These are phyloP conservation scores for Plasmodium knowlesi DNA, from an alignment of 169 alveolate genomes.

Conservation along the genomic window DNA sequence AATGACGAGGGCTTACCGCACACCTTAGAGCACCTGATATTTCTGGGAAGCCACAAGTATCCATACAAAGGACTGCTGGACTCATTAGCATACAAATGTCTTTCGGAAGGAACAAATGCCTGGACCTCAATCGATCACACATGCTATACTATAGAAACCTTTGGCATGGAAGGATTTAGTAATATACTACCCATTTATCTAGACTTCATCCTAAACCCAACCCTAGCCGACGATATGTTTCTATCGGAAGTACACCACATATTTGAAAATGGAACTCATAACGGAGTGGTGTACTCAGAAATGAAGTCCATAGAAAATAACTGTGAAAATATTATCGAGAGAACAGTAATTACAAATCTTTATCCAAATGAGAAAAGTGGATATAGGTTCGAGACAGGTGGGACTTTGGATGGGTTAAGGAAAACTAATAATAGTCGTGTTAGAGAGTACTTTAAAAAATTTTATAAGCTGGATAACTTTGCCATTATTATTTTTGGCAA, in stretches of 20 bases:
- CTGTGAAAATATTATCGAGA: slow-evolving; percentile 74
- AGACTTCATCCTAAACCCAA: slow-evolving; percentile 88
- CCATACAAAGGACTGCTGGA: slow-evolving; percentile 89
- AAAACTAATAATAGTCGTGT: slow-evolving; percentile 77
- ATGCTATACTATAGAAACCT: slow-evolving; percentile 87
- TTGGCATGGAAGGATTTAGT: slow-evolving; percentile 89
- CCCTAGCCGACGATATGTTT: slow-evolving; percentile 84
- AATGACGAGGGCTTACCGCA: slow-evolving; percentile 91
- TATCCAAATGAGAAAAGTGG: slow-evolving; percentile 81
- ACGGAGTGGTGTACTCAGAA: slow-evolving; percentile 85
- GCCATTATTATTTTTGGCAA: slow-evolving; percentile 79
- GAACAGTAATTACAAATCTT: slow-evolving; percentile 64
- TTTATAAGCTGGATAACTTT: slow-evolving; percentile 78
- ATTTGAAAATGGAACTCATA: slow-evolving; percentile 82
- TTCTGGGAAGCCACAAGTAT: slow-evolving; percentile 87
- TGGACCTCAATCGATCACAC: slow-evolving; percentile 91
- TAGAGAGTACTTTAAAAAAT: slow-evolving; percentile 77
- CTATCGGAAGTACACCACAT: slow-evolving; percentile 89
- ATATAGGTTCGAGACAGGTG: slow-evolving; percentile 78
- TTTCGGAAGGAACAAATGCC: slow-evolving; percentile 91
- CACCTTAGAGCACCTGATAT: slow-evolving; percentile 89
- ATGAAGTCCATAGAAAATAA: slow-evolving; percentile 81
- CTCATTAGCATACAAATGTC: slow-evolving; percentile 82
- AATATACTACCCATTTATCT: slow-evolving; percentile 88
- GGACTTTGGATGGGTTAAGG: slow-evolving; percentile 80